Evolutionary conservation across 495 filamentous ascomycete genomes (phyloP), one percentile per base, ranked within the genome.

Genomic region (Stereocaulon alpinum): DNA sequence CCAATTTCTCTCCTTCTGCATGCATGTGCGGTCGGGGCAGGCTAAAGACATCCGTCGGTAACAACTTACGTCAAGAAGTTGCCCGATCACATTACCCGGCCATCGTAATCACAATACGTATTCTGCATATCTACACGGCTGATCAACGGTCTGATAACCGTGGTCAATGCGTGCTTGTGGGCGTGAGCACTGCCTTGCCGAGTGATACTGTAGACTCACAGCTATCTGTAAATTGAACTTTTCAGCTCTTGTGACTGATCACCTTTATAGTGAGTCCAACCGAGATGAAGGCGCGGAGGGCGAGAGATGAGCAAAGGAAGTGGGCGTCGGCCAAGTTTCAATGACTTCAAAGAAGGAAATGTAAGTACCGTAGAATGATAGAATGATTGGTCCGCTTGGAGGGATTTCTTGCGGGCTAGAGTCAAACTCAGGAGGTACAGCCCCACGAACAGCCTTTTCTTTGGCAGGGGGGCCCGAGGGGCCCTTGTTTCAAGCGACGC

Each of bases 101-200:
- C 49, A 29, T 52, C 29, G 49, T 52, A 52, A 52, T 52, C n/a
- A 12, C 17, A 37, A 52, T 37, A 52, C 30, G 49, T 52, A 51
- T 6, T 32, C 27, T 32, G 18, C 29, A 51, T 51, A 52, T 37
- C 49, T 52, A 34, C 15, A 52, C 49, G 29, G 49, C 49, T 22
- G 49, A 52, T 52, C 49, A 29, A 32, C 49, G 49, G 24, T 29
- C 18, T 52, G n/a, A 37, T 52, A 11, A 17, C 49, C 30, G 20
- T 52, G 34, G n/a, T 32, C 20, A 30, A 18, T 20, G 30, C 29
- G 15, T 32, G 27, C 49, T 17, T 52, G 49, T 29, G 49, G 17
- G 49, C 29, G 20, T 52, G 29, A 10, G 27, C 49, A 52, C 49
- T 52, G 49, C 49, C 49, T 52, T 32, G 34, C 6, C 24, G n/a